Conservation (phyloP, 345 rosid species). For the Mangifera indica region DNA sequence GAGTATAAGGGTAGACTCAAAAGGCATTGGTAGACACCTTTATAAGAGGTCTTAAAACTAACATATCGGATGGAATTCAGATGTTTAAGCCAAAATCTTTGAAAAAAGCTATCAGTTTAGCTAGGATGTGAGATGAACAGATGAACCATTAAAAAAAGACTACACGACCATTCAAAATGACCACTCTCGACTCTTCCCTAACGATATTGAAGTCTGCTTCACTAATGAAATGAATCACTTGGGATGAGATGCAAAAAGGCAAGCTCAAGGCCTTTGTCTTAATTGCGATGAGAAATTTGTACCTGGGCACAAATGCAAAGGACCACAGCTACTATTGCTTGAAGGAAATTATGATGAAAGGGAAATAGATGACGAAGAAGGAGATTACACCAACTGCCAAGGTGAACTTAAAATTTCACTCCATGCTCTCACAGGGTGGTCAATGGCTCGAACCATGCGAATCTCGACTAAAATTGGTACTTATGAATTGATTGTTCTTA, state of each 20-base stretch:
- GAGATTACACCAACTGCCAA: not conserved
- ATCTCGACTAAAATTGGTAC: not conserved
- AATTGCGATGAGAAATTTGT: not conserved
- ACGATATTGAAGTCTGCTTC: not conserved
- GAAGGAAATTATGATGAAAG: not conserved
- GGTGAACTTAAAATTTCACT: not conserved
- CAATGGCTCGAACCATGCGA: not conserved
- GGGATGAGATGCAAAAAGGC: not conserved
- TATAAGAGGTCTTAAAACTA: not conserved
- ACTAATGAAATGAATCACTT: not conserved
- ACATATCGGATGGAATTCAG: not conserved
- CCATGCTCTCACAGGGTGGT: slow-evolving; percentile 6
- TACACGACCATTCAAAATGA: not conserved
- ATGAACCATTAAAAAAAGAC: no score
- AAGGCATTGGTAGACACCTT: not conserved
- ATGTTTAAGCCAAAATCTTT: not conserved
- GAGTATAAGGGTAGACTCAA: not conserved
- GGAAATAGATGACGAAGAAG: not conserved
- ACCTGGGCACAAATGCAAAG: not conserved
- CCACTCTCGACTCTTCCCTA: not conserved
- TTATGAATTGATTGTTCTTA: not conserved
- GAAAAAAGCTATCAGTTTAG: not conserved
- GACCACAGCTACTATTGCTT: not conserved
- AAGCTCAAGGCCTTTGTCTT: not conserved
- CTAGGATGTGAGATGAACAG: not conserved